A percentile compares a stretch with the other conserved stretches of the same genome.
phyloP scores from a whole-genome alignment of 1,284 basidiomycete species.

The Cutaneotrichosporon cutaneum region DNA sequence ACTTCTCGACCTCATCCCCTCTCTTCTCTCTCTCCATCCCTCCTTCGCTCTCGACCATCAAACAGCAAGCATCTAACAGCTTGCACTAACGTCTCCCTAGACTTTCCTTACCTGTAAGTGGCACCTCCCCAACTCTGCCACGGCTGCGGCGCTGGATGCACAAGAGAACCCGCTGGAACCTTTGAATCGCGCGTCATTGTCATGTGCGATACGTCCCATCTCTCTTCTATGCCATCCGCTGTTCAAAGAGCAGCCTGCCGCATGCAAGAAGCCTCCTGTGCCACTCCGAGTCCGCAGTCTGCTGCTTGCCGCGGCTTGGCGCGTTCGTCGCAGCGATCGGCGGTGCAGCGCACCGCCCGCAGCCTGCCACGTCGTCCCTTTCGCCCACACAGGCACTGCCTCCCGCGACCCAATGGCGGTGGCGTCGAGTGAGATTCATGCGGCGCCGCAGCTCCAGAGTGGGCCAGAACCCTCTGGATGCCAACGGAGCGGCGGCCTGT shows the following conservation, averaged over 20 bases:
- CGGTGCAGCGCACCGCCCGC: neutral
- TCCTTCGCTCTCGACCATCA: neutral
- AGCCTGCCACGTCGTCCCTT: conserved; percentile 9
- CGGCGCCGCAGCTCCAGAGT: neutral
- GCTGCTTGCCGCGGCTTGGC: neutral
- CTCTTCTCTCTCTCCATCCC: conserved; percentile 13
- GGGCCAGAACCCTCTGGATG: neutral
- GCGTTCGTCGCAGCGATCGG: neutral
- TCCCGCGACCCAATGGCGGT: neutral
- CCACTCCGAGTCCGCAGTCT: neutral
- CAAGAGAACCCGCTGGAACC: neutral
- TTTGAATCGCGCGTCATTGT: neutral
- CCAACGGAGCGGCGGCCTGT: conserved; percentile 1
- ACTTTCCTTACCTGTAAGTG: conserved; percentile 10
- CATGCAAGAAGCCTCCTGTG: neutral
- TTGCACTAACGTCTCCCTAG: conserved; percentile 4
- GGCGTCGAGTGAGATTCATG: neutral
- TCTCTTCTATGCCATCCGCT: neutral
- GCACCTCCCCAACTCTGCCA: neutral
- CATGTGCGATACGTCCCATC: neutral
- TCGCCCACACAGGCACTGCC: neutral
- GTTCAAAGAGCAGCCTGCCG: neutral
- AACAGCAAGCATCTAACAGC: conserved; percentile 9
- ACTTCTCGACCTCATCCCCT: conserved; percentile 11
- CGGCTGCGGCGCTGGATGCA: neutral